A percentile compares a stretch with the other conserved stretches of the same genome.
Evolutionary conservation across 139 green algal genomes (phyloP).

Genomic region (Picochlorum costavermella): DNA sequence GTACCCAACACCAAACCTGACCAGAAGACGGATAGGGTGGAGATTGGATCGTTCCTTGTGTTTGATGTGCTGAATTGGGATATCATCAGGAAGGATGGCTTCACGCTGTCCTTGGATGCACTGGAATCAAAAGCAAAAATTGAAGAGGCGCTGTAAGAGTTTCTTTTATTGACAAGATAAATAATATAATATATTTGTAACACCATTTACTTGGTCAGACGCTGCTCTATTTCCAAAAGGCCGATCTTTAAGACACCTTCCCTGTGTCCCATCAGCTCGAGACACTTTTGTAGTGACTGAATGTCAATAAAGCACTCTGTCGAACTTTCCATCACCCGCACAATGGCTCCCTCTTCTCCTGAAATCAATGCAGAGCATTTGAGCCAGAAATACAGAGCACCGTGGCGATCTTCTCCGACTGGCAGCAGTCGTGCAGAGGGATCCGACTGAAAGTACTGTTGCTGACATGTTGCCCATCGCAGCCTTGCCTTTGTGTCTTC

Average conservation of each 20-base stretch:
- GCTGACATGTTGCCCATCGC: background rate
- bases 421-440: background rate
- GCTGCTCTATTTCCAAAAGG: background rate
- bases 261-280: background rate
- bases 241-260: background rate
- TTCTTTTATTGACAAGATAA: too few relatives aligned
- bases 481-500: background rate
- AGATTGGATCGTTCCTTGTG: slow-evolving; percentile 86
- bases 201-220: background rate
- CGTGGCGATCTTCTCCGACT: slow-evolving; percentile 27
- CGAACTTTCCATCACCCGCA: background rate
- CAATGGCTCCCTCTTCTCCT: background rate
- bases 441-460: slow-evolving; percentile 11
- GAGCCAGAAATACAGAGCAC: slow-evolving; percentile 21
- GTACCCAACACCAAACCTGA: slow-evolving; percentile 65
- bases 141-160: too few relatives aligned
- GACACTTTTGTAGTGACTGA: background rate
- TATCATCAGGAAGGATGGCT: slow-evolving; percentile 62
- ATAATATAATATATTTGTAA: too few relatives aligned
- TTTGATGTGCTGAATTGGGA: slow-evolving; percentile 88
- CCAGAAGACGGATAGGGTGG: slow-evolving; percentile 69
- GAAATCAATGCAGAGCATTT: background rate
- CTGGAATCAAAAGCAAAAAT: slow-evolving; percentile 47
- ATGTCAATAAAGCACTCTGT: too few relatives aligned
- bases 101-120: slow-evolving; percentile 48